Evolutionary conservation across 768 basidiomycete genomes (phyloP), one percentile per base, ranked within the genome.

Genomic region (Royoungia palumana): DNA sequence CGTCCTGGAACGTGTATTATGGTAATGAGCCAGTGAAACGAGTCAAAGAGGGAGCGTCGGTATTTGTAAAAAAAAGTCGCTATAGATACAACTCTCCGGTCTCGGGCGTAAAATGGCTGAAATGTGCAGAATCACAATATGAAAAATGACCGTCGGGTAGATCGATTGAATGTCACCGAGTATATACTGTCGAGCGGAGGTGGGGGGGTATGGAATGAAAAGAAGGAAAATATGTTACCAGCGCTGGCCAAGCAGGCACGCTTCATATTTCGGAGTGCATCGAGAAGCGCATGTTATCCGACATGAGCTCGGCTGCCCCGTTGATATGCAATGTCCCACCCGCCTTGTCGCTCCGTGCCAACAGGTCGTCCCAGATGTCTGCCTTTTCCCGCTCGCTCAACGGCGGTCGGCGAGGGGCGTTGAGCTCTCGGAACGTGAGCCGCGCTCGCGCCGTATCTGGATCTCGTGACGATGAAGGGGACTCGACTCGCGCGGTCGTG

Each of bases 371-470:
- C 87, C 86, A 89, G 57, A 78, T 79, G 12, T 76, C 79, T 7
- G 76, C 75, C 70, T 90, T 90, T 69, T 90, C 85, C 57, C 78
- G 68, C 61, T 87, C 84, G 21, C 80, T 80, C 62, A 83, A 64
- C 36, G 66, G 72, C 20, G 65, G 64, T 45, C 67, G 64, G 43
- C 66, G 65, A 24, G 61, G 62, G 24, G 51, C 57, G n/a, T 66
- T 57, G 20, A 81, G 58, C 55, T 79, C 74, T 12, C 81, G 75
- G 68, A 79, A 83, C 37, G 70, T 76, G 40, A 75, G 41, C 19
- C 68, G 68, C 35, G 72, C 65, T 8, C 62, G 65, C 9, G 50
- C 35, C 21, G 53, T 10, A 30, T 38, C 49, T 17, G n/a, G 57
- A 49, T 49, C 56, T 41, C 28, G 50, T 10, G 41, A 47, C 17